phyloP scores from a whole-genome alignment of 208 protist genomes.

The Willaertia magna region DNA sequence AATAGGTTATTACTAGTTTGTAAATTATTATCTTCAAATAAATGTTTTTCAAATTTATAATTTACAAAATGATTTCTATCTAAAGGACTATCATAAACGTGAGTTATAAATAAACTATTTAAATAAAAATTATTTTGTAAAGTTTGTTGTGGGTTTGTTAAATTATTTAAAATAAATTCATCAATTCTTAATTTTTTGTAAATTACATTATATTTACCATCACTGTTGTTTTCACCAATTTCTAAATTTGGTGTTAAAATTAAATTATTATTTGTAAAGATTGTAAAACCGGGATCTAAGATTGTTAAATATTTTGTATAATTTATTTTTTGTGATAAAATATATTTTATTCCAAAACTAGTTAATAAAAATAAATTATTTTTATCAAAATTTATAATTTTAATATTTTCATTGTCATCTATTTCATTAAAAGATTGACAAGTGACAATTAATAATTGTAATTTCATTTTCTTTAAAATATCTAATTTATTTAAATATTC shows the following conservation, averaged over 20 bases:
- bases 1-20: too few relatives aligned
- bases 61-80: too few relatives aligned
- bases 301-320: too few relatives aligned
- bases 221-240: not conserved
- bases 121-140: too few relatives aligned
- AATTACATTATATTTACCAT: not conserved
- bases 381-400: not conserved
- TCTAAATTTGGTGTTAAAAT: not conserved
- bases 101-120: too few relatives aligned
- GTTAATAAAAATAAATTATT: not conserved
- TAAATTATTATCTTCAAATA: too few relatives aligned
- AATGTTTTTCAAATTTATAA: too few relatives aligned
- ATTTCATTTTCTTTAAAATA: not conserved
- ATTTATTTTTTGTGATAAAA: too few relatives aligned
- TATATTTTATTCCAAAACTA: not conserved
- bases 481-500: not conserved
- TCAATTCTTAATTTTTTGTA: not conserved
- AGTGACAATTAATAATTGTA: not conserved
- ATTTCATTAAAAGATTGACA: too few relatives aligned
- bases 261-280: not conserved
- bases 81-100: too few relatives aligned
- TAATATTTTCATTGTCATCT: not conserved
- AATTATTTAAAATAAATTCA: not conserved
- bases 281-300: not conserved
- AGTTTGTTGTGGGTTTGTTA: not conserved